Percentiles rank a stretch among this genome's conserved stretches.
Evolutionary conservation across 164 flowering plant species (phyloP).

Genomic region (Brasenia schreberi): DNA sequence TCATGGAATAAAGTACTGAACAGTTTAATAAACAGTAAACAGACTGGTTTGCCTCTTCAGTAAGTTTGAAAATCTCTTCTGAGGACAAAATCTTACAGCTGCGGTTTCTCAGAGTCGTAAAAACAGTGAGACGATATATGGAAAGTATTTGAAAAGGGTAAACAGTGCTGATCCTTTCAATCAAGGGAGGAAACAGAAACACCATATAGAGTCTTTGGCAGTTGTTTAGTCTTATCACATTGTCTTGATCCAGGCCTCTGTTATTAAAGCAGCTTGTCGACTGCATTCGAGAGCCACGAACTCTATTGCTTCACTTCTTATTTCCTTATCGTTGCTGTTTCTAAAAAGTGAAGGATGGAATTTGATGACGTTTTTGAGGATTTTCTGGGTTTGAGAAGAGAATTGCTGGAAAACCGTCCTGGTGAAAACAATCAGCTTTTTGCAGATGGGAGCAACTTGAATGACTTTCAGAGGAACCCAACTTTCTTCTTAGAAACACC

Average conservation of each 20-base stretch:
- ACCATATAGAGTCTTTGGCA: not conserved
- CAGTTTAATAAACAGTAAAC: too few relatives aligned
- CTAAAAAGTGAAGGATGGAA: not conserved
- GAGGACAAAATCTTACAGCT: not conserved
- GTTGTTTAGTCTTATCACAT: not conserved
- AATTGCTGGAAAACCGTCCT: conserved; percentile 12
- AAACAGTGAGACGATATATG: not conserved
- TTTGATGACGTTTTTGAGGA: conserved; percentile 23
- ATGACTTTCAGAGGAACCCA: conserved; percentile 26
- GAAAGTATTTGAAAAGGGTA: not conserved
- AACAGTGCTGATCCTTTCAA: not conserved
- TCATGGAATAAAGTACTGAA: not conserved
- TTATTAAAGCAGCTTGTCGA: not conserved
- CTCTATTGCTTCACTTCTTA: not conserved
- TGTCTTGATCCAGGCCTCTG: not conserved
- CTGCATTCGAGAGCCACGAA: not conserved
- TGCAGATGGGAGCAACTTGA: conserved; percentile 28
- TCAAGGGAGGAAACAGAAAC: not conserved
- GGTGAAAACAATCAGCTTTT: conserved; percentile 19
- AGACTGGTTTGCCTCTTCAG: not conserved
- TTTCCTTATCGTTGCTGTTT: not conserved
- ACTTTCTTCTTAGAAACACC: not conserved
- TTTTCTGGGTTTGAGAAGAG: conserved; percentile 35
- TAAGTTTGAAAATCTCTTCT: not conserved
- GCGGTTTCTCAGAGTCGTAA: not conserved